Conservation (phyloP, 108 stramenopile genomes). For the Nitzschia sp. region DNA sequence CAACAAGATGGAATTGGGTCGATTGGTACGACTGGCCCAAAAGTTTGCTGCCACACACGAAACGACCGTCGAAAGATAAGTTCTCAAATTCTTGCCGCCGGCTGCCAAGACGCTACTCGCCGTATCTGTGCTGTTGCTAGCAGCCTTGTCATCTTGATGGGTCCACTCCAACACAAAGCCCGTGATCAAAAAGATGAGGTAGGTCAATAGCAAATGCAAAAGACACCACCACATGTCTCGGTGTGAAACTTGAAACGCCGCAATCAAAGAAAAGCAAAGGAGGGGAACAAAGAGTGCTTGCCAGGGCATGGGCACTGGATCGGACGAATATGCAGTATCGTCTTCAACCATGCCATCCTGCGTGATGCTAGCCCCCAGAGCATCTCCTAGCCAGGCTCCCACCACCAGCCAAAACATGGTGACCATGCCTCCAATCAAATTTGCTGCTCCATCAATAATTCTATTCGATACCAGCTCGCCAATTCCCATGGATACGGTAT, state of each 20-base stretch:
- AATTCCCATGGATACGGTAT: slow-evolving; percentile 15
- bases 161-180: background rate
- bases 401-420: slow-evolving; percentile 12
- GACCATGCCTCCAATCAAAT: slow-evolving; percentile 13
- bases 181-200: background rate
- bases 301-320: slow-evolving; percentile 13
- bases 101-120: background rate
- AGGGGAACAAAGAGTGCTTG: slow-evolving; percentile 12
- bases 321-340: background rate
- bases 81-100: background rate
- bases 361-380: background rate
- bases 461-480: slow-evolving; percentile 12
- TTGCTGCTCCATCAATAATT: background rate
- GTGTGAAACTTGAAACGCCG: slow-evolving; percentile 10
- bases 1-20: slow-evolving; percentile 16
- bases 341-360: background rate
- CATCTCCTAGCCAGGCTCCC: slow-evolving; percentile 7
- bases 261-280: slow-evolving; percentile 8
- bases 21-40: slow-evolving; percentile 9
- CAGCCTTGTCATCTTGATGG: background rate
- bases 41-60: slow-evolving; percentile 3
- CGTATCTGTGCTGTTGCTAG: background rate
- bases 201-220: background rate
- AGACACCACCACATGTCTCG: slow-evolving; percentile 5
- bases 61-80: slow-evolving; percentile 3